phyloP scores from a whole-genome alignment of 345 rosid genomes.

The Gossypium ekmanianum region DNA sequence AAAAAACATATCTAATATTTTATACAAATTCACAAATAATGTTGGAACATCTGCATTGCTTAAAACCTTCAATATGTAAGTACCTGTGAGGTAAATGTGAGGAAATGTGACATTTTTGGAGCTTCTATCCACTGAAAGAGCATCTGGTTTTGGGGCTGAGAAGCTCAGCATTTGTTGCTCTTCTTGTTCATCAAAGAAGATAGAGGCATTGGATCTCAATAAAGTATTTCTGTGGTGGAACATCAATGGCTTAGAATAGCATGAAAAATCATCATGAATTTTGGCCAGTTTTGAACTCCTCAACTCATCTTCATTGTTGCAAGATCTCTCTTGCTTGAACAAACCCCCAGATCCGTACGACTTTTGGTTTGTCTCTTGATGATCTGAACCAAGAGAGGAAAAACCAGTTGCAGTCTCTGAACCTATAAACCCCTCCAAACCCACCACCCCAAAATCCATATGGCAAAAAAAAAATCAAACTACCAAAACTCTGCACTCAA shows the following conservation, averaged over 20 bases:
- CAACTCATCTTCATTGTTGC: slow-evolving; percentile 39
- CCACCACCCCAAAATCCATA: slow-evolving; percentile 53
- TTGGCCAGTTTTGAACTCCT: slow-evolving; percentile 47
- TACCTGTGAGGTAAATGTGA: slow-evolving; percentile 45
- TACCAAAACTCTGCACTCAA: slow-evolving; percentile 14
- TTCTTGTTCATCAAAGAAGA: slow-evolving; percentile 39
- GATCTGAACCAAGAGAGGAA: slow-evolving; percentile 40
- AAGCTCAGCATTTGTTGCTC: slow-evolving; percentile 58
- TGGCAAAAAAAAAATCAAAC: background rate
- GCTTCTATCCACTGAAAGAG: slow-evolving; percentile 19
- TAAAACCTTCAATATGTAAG: background rate
- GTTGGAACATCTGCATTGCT: background rate
- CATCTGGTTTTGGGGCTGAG: slow-evolving; percentile 50
- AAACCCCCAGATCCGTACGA: slow-evolving; percentile 57
- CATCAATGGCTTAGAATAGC: slow-evolving; percentile 35
- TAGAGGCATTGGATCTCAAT: slow-evolving; percentile 36
- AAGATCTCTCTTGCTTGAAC: slow-evolving; percentile 51
- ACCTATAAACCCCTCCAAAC: slow-evolving; percentile 44
- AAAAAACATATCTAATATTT: slow-evolving; percentile 5
- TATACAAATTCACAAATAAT: slow-evolving; percentile 1
- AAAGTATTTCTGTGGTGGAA: slow-evolving; percentile 27
- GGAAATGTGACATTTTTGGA: slow-evolving; percentile 33
- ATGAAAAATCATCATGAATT: slow-evolving; percentile 27
- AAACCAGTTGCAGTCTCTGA: slow-evolving; percentile 31
- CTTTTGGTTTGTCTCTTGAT: slow-evolving; percentile 39